Base-by-base conservation (phyloP, 2,329 filamentous ascomycete species). In the Colletotrichum eremochloae region DNA sequence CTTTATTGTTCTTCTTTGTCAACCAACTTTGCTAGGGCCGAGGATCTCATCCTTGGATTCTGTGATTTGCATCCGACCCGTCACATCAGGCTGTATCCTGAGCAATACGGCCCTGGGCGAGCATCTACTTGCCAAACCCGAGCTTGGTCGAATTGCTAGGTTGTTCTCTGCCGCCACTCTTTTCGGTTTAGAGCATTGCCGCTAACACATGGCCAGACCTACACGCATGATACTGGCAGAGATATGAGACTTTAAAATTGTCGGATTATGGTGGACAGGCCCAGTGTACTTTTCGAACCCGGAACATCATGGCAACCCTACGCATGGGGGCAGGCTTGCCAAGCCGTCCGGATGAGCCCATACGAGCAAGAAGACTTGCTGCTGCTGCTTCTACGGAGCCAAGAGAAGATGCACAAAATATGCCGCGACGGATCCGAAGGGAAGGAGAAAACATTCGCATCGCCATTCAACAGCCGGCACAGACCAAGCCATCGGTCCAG, bases 231-330 rank as follows among this genome's bases (percentile, higher is more conserved):
- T 31, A 52, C 56, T 60, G 48, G 57, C 76, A 63, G 75, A 72
- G 76, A 68, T 12, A 74, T 74, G 72, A 52, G 44, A 58, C 29
- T 42, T 60, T 74, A 33, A 74, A 40, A 60, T n/a, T 36, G 29
- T 48, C 24, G 57, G 57, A 52, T 68, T 70, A 72, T 76, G 75
- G 70, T 73, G 73, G 62, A 74, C 65, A 76, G 63, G 64, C 74
- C 68, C 70, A 69, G 53, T 52, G 65, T 55, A 46, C 44, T 24
- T 2, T 38, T 53, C 40, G 77, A 78, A 75, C 75, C 78, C 76
- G 79, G 79, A 78, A 77, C 72, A 82, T 70, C 74, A 86, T 86
- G 85, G 82, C 84, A 79, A 82, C 84, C 76, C 78, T 81, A 67
- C 81, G 80, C 77, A 78, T 78, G 73, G 81, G 81, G 68, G 82